phyloP scores from a whole-genome alignment of 139 green algal genomes.

The Microglena sp. region DNA sequence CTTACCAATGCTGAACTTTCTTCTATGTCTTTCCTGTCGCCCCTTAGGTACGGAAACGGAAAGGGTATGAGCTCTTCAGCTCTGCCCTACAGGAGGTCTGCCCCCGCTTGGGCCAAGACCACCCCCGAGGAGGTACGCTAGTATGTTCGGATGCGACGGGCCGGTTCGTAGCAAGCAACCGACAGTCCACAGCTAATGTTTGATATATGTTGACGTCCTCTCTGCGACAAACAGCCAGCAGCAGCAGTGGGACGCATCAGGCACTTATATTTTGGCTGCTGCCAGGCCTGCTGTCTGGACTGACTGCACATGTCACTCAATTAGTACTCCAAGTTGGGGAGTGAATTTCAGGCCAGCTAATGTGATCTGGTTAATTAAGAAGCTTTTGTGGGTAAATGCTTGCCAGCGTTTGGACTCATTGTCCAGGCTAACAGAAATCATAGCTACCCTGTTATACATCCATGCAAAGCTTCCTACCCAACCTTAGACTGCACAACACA shows the following conservation, averaged over 20 bases:
- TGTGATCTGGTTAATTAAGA: no score
- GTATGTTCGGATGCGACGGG: neutral
- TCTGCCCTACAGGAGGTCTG: conserved; percentile 88
- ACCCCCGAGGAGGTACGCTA: conserved; percentile 29
- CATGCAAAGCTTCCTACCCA: neutral
- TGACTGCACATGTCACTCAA: neutral
- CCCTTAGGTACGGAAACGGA: conserved; percentile 28
- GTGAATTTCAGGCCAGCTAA: no score
- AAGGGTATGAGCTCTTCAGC: conserved; percentile 90
- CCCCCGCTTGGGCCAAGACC: conserved; percentile 61
- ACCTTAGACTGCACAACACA: no score
- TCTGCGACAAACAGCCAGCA: neutral
- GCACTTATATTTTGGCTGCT: neutral
- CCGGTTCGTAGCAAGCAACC: no score
- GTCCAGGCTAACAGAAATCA: neutral
- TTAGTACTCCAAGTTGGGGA: no score
- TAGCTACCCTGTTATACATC: neutral
- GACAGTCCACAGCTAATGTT: conserved; percentile 1
- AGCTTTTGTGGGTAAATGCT: no score
- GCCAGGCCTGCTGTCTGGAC: neutral
- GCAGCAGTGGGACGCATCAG: neutral
- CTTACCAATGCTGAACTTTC: no score
- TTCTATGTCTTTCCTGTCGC: neutral
- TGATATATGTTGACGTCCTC: neutral
- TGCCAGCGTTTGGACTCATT: neutral